Percentiles rank a stretch among this genome's conserved stretches.
Conservation (phyloP, 2,329 filamentous ascomycete species). For the Byssochlamys sp. region DNA sequence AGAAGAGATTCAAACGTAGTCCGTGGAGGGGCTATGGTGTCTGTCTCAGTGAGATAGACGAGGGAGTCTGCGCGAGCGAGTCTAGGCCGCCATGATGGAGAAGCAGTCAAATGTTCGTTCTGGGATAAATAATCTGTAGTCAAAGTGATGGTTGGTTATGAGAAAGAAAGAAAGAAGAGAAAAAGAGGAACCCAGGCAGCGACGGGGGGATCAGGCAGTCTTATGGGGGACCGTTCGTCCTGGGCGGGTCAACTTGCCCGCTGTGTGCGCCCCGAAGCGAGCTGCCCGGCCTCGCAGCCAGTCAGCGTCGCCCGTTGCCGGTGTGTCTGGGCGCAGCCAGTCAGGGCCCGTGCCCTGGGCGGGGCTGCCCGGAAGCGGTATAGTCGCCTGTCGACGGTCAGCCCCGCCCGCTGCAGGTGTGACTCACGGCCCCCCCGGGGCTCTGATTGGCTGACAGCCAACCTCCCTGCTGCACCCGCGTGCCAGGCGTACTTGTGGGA, state of each 20-base stretch:
- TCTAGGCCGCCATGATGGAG: conserved; percentile 32
- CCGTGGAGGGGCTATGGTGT: conserved; percentile 32
- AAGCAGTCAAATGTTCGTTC: conserved; percentile 9
- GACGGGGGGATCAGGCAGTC: conserved; percentile 30
- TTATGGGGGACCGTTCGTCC: conserved; percentile 17
- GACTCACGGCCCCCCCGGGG: conserved; percentile 21
- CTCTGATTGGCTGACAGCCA: conserved; percentile 19
- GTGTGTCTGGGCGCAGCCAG: conserved; percentile 12
- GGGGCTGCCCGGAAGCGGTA: conserved; percentile 5
- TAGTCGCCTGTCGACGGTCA: conserved; percentile 6
- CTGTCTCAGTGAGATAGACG: conserved; percentile 31
- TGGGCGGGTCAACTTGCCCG: background rate
- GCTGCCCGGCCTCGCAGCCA: background rate
- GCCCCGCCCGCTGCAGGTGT: conserved; percentile 23
- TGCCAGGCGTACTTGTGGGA: background rate
- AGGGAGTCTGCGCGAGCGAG: conserved; percentile 12
- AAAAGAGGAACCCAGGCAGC: conserved; percentile 25
- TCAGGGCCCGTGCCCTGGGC: conserved; percentile 8
- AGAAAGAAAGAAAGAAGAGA: conserved; percentile 3
- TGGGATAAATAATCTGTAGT: conserved; percentile 4
- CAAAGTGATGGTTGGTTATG: conserved; percentile 4
- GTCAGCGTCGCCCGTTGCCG: background rate
- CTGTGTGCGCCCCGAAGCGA: conserved; percentile 8
- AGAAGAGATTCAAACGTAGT: conserved; percentile 17
- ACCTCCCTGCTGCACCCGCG: background rate